Conservation (phyloP, 257 asterid species). For the Verbascum thapsus region DNA sequence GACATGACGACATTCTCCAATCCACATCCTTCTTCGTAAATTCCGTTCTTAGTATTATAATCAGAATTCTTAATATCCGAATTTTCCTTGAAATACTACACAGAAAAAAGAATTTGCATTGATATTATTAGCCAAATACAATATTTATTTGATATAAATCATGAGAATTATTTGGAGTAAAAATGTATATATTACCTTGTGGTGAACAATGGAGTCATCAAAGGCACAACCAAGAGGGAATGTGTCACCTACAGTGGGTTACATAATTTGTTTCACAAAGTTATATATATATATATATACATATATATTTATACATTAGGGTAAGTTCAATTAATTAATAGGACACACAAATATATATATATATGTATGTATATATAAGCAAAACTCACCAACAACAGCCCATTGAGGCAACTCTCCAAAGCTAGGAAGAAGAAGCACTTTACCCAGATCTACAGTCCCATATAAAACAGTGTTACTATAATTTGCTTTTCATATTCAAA, state of each 20-base stretch:
- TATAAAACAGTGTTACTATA: neutral
- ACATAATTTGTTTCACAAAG: neutral
- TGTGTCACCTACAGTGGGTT: conserved; percentile 31
- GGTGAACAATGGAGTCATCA: conserved; percentile 40
- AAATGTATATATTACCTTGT: conserved; percentile 32
- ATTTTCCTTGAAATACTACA: conserved; percentile 45
- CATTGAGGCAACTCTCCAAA: conserved; percentile 46
- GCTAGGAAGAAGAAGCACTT: conserved; percentile 45
- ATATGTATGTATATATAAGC: too few relatives aligned
- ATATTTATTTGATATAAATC: neutral
- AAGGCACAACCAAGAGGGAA: conserved; percentile 47
- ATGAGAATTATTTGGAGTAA: neutral
- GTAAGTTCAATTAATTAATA: too few relatives aligned
- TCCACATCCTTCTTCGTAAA: conserved; percentile 46
- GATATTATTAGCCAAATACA: neutral
- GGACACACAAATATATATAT: too few relatives aligned
- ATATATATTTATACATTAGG: neutral
- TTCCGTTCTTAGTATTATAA: conserved; percentile 38
- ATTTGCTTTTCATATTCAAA: too few relatives aligned
- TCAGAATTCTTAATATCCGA: conserved; percentile 30
- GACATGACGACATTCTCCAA: conserved; percentile 44
- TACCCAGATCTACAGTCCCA: conserved; percentile 41
- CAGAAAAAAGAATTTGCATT: neutral
- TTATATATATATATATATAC: neutral
- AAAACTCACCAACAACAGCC: conserved; percentile 45